These are phyloP conservation scores for Phytopythium helicoides DNA, from an alignment of 352 stramenopile genomes.

Conservation along the genomic window DNA sequence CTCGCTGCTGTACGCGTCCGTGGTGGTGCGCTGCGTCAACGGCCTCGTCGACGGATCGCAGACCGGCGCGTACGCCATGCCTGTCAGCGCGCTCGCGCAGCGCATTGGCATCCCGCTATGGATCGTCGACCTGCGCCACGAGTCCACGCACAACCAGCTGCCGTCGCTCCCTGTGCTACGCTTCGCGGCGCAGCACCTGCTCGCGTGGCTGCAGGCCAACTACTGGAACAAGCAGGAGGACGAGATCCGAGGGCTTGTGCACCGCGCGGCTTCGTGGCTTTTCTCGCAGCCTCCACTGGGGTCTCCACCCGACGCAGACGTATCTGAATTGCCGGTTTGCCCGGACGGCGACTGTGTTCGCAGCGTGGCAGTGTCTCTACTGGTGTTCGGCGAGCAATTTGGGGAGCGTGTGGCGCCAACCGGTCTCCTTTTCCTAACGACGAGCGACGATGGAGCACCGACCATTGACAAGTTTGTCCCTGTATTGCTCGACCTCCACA, in stretches of 20 bases:
- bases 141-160: slow-evolving; percentile 92
- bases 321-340: slow-evolving; percentile 7
- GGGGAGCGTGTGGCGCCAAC: slow-evolving; percentile 35
- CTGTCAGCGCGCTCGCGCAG: slow-evolving; percentile 75
- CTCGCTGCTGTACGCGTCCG: slow-evolving; percentile 59
- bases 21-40: slow-evolving; percentile 82
- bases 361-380: slow-evolving; percentile 58
- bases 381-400: slow-evolving; percentile 61
- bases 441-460: slow-evolving; percentile 2
- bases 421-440: slow-evolving; percentile 42
- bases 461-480: slow-evolving; percentile 30
- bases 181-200: slow-evolving; percentile 81
- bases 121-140: slow-evolving; percentile 93
- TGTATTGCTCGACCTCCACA: slow-evolving; percentile 53
- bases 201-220: slow-evolving; percentile 84
- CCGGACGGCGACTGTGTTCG: slow-evolving; percentile 54
- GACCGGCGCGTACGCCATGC: slow-evolving; percentile 70
- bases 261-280: slow-evolving; percentile 37
- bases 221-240: slow-evolving; percentile 87
- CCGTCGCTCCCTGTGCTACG: slow-evolving; percentile 87
- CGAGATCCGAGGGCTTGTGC: slow-evolving; percentile 43
- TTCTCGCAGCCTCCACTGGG: slow-evolving; percentile 18
- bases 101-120: slow-evolving; percentile 91
- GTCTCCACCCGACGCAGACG: not conserved
- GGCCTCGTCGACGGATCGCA: slow-evolving; percentile 79